Percentiles rank a stretch among this genome's conserved stretches.
Conservation (phyloP, 495 filamentous ascomycete species). For the Xylaria scruposa region DNA sequence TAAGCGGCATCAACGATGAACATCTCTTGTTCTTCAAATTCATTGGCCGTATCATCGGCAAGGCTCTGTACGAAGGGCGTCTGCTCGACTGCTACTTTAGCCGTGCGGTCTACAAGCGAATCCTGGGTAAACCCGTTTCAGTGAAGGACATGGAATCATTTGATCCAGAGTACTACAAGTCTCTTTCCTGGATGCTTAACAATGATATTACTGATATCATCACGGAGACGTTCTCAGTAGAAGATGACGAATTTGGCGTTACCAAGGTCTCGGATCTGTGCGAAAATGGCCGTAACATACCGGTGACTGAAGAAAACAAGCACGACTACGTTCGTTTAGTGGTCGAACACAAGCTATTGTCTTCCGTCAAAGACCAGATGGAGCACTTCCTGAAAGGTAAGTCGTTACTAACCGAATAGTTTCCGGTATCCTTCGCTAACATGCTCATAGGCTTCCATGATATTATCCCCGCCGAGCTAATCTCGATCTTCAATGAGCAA, state of each 20-base stretch:
- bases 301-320: slow-evolving; percentile 98
- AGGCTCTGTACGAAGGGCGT: slow-evolving; percentile 95
- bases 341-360: slow-evolving; percentile 90
- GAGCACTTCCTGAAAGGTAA: slow-evolving; percentile 92
- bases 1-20: slow-evolving; percentile 92
- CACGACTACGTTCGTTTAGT: slow-evolving; percentile 93
- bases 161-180: slow-evolving; percentile 98
- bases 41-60: slow-evolving; percentile 97
- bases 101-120: slow-evolving; percentile 96
- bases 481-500: slow-evolving; percentile 98
- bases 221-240: slow-evolving; percentile 94
- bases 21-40: slow-evolving; percentile 99
- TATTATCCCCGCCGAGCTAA: slow-evolving; percentile 91
- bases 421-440: slow-evolving; percentile 33
- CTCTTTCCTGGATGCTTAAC: slow-evolving; percentile 97
- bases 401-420: slow-evolving; percentile 26
- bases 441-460: slow-evolving; percentile 83
- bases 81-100: slow-evolving; percentile 99
- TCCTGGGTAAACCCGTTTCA: slow-evolving; percentile 90
- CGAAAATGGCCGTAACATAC: slow-evolving; percentile 85
- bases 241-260: slow-evolving; percentile 91
- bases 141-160: slow-evolving; percentile 99
- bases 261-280: slow-evolving; percentile 86
- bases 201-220: slow-evolving; percentile 99
- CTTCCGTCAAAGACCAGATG: slow-evolving; percentile 91